Evolutionary conservation across 2,329 filamentous ascomycete species (phyloP), one percentile per base, ranked within the genome.

Genomic region (Xylaria sp.): DNA sequence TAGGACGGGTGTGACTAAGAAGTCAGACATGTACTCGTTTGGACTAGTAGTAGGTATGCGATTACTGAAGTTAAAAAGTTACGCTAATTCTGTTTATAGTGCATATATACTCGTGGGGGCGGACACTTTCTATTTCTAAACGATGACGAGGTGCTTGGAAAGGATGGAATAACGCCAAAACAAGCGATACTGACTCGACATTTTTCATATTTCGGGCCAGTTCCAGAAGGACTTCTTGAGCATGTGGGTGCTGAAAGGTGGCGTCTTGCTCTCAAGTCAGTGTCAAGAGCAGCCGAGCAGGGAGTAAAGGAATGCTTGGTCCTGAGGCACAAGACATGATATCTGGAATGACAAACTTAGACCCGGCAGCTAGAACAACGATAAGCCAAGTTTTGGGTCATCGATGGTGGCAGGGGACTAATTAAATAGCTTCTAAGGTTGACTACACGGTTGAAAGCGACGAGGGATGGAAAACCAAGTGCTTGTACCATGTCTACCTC

Each of bases 11-110:
- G 63, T 79, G 46, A 76, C 72, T 9, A 79, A 79, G 71, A 77
- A 79, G 59, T 82, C 78, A 52, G 79, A 80, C 62, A 73, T 82
- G 15, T 81, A 78, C 74, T 81, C 79, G 9, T 80, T 81, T 68
- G 78, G 78, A 67, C 74, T 81, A 15, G 77, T 82, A 31, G 79
- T 82, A 74, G 76, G 79, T 75, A 28, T 66, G 20, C 64, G 62
- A 68, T 69, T 48, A 58, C 66, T 46, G 70, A 68, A 60, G 58
- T 66, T 10, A 56, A 41, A 51, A 66, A 55, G 23, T 13, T 28
- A 70, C 58, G 33, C 75, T 75, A 75, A 77, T 43, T 69, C 60
- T 64, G 54, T 69, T 51, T 69, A 65, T 71, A 82, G 80, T 81
- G 76, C 72, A 77, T 79, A 74, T 81, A 78, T 79, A 79, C 71